Percentiles rank a stretch among this genome's conserved stretches.
Conservation (phyloP, 805 yeast species). For the Saccharomycopsis fibuligera region DNA sequence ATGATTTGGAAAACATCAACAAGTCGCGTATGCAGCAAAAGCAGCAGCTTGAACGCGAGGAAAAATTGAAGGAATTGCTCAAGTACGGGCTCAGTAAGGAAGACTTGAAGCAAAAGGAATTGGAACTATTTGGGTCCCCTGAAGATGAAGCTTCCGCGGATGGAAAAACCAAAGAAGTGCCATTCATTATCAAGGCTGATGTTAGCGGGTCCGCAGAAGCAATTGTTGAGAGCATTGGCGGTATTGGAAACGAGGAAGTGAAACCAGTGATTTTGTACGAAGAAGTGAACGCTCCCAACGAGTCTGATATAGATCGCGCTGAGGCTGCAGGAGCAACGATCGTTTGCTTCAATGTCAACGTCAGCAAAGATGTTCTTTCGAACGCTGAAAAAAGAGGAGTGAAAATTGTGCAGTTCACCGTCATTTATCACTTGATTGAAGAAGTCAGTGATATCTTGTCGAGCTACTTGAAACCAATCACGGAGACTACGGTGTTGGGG, state of each 20-base stretch:
- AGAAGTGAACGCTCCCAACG: slow-evolving; percentile 74
- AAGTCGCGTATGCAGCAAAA: slow-evolving; percentile 52
- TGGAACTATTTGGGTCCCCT: slow-evolving; percentile 26
- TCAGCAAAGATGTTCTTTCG: slow-evolving; percentile 55
- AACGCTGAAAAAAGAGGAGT: slow-evolving; percentile 56
- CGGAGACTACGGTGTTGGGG: slow-evolving; percentile 59
- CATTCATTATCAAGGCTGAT: slow-evolving; percentile 80
- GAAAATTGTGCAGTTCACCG: slow-evolving; percentile 56
- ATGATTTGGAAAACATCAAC: slow-evolving; percentile 67
- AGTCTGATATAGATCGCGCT: slow-evolving; percentile 62
- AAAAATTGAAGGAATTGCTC: slow-evolving; percentile 49
- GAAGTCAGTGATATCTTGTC: slow-evolving; percentile 66
- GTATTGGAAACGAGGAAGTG: slow-evolving; percentile 85
- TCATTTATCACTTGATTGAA: slow-evolving; percentile 84
- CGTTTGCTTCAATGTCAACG: slow-evolving; percentile 68
- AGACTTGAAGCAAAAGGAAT: slow-evolving; percentile 35
- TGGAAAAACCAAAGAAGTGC: slow-evolving; percentile 31
- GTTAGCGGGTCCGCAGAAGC: slow-evolving; percentile 96
- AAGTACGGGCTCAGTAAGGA: slow-evolving; percentile 53
- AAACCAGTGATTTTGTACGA: slow-evolving; percentile 58
- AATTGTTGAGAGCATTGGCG: slow-evolving; percentile 69
- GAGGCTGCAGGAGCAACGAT: slow-evolving; percentile 65
- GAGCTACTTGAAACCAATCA: slow-evolving; percentile 53
- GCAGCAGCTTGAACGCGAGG: slow-evolving; percentile 46
- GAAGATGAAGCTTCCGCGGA: slow-evolving; percentile 23